phyloP scores from a whole-genome alignment of 148 eudicot genomes.

The Hydrangea macrophylla region DNA sequence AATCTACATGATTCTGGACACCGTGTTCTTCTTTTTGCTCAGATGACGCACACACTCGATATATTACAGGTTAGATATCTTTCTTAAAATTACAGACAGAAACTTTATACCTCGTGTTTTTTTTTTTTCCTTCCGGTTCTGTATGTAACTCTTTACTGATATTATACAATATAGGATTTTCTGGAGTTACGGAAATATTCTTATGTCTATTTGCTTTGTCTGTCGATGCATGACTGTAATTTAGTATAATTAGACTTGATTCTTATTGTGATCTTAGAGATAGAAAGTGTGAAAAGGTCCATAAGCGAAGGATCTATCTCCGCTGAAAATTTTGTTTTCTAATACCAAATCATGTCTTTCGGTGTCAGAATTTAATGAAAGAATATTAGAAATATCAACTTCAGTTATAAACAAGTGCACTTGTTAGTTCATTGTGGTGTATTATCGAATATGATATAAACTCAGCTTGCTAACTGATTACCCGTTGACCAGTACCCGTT shows the following conservation, averaged over 20 bases:
- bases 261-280: no score
- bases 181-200: slow-evolving; percentile 76
- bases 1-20: slow-evolving; percentile 72
- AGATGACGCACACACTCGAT: slow-evolving; percentile 95
- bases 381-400: background rate
- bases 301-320: background rate
- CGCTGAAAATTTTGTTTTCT: background rate
- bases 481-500: no score
- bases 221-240: no score
- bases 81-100: background rate
- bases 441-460: no score
- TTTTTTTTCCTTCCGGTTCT: no score
- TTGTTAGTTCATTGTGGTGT: no score
- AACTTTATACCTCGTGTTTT: no score
- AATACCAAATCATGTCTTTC: background rate
- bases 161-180: slow-evolving; percentile 56
- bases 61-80: slow-evolving; percentile 64
- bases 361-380: no score
- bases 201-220: slow-evolving; percentile 8
- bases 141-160: background rate
- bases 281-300: no score
- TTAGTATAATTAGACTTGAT: no score
- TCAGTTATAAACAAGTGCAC: no score
- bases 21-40: slow-evolving; percentile 95
- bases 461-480: no score